Base-by-base conservation (phyloP, 176 grass and related monocot genomes). In the Rhynchospora pubera region DNA sequence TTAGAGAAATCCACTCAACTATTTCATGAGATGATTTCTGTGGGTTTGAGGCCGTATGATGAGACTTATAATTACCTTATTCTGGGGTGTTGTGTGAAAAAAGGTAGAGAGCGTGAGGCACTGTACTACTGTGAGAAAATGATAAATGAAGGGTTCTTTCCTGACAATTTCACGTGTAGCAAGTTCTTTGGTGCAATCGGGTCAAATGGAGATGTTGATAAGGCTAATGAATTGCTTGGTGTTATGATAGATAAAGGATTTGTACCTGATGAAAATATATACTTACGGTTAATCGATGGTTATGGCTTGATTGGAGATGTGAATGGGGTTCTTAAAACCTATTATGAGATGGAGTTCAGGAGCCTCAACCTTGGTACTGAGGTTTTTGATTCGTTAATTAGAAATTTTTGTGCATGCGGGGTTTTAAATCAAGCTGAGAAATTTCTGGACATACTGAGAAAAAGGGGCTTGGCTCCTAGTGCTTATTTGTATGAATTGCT, bases 311-410 rank as follows among this genome's bases (percentile, higher is more conserved):
- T 45, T 50, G 51, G 85, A 79, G 72, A 98, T 67, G 42, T 47
- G 12, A 46, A 85, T 84, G 89, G 93, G 44, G 64, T 91, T 58
- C 78, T 91, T 21, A 89, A 75, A 85, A 66, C 89, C 79, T 98
- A 94, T 60, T 78, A 91, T 79, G 92, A 98, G 77, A 94, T 98
- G 85, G 89, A 85, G 42, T 89, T 89, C 65, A 90, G 65, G 69
- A 75, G 79, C 5, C 26, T 94, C 80, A 81, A 63, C 68, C 6
- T 61, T 65, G 57, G 34, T 76, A 7, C 46, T 11, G 79, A 78
- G 14, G 57, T 67, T 30, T 88, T 91, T 72, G 57, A 69, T 55
- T 84, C 68, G 57, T 45, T 98, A 34, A 78, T 98, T 62, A 85
- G 63, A 44, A 77, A 61, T 30, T 84, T 98, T n/a, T 98, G 95